Conservation (phyloP, 805 yeast species). For the Sugiyamaella americana region DNA sequence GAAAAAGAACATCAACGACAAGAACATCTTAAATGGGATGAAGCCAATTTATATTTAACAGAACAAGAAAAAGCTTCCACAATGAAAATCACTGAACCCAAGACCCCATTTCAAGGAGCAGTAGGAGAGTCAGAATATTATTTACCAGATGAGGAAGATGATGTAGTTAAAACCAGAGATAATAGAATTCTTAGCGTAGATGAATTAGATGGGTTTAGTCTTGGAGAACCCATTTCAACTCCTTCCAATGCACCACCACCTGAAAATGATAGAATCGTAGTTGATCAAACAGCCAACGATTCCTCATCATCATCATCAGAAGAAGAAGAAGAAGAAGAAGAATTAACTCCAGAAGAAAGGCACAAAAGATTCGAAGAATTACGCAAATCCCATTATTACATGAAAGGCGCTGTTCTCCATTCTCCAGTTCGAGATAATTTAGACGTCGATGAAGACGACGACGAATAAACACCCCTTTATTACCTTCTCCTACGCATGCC, state of each 20-base stretch:
- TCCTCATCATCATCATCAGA: constrained; percentile 24
- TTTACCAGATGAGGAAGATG: constrained; percentile 61
- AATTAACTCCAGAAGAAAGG: constrained; percentile 49
- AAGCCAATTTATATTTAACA: constrained; percentile 61
- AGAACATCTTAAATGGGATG: constrained; percentile 73
- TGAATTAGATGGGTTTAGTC: constrained; percentile 25
- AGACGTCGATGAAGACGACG: constrained; percentile 24
- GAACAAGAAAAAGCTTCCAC: constrained; percentile 70
- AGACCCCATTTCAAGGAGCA: constrained; percentile 92
- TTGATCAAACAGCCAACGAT: constrained; percentile 11
- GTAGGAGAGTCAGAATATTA: constrained; percentile 67
- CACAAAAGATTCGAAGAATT: constrained; percentile 67
- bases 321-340: constrained; percentile 37
- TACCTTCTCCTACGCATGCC: background rate
- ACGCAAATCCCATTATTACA: constrained; percentile 75
- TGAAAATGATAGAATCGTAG: constrained; percentile 24
- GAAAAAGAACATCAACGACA: constrained; percentile 24
- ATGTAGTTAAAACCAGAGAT: constrained; percentile 40
- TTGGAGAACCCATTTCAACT: too few relatives aligned
- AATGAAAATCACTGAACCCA: constrained; percentile 88
- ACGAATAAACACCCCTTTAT: constrained; percentile 1
- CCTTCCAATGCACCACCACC: constrained; percentile 23
- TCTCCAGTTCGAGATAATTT: constrained; percentile 23
- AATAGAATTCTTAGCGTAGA: constrained; percentile 27
- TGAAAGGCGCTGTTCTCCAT: constrained; percentile 23